phyloP scores from a whole-genome alignment of 2,329 filamentous ascomycete species.

The Alternaria consortialis region DNA sequence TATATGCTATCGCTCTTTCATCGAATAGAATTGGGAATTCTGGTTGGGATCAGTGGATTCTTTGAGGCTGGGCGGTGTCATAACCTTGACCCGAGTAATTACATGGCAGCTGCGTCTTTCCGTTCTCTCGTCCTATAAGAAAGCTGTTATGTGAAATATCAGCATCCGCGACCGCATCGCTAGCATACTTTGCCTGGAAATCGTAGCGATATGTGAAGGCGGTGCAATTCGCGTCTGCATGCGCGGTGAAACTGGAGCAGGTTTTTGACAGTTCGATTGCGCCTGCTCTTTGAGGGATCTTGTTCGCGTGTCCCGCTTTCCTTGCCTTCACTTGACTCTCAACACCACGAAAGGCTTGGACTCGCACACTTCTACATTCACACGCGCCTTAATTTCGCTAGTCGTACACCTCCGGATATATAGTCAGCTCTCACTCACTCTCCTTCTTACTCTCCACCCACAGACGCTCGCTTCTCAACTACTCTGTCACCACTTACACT shows the following conservation, averaged over 20 bases:
- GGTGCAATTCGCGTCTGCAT: not conserved
- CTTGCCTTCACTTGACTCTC: conserved; percentile 8
- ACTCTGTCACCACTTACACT: not conserved
- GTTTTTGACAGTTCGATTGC: not conserved
- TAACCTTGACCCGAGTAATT: not conserved
- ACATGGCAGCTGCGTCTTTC: not conserved
- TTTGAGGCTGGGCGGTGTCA: not conserved
- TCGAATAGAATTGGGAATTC: not conserved
- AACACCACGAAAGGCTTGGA: not conserved
- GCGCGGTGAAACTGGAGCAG: not conserved
- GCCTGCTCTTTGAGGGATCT: not conserved
- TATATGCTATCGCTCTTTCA: not conserved
- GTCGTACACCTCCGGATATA: not conserved
- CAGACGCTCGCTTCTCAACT: not conserved
- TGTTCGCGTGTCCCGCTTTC: not conserved
- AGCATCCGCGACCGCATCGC: not conserved
- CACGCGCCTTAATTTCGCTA: not conserved
- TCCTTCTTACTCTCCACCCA: not conserved
- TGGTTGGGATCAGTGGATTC: not conserved
- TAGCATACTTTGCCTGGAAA: not conserved
- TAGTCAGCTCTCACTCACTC: not conserved
- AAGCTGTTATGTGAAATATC: not conserved
- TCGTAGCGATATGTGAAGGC: not conserved
- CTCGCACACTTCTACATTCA: not conserved
- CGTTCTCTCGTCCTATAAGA: not conserved